These are phyloP conservation scores for Crithidia acanthocephali DNA, from an alignment of 208 protist genomes.

Conservation along the genomic window DNA sequence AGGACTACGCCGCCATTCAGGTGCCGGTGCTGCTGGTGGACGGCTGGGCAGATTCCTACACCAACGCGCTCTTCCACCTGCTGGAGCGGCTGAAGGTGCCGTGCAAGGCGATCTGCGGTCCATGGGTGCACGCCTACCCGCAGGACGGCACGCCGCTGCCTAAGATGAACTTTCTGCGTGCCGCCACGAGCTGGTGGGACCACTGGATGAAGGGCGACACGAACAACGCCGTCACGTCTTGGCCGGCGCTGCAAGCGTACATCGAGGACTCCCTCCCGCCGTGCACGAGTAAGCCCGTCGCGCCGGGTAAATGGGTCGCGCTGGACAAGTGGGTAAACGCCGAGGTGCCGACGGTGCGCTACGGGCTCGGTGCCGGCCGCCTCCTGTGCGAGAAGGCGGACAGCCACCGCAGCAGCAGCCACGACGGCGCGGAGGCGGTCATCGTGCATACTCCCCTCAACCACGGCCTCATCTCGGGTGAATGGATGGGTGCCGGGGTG, in stretches of 20 bases:
- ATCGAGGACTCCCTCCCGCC: conserved; percentile 54
- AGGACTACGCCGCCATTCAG: conserved; percentile 60
- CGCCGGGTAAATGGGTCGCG: conserved; percentile 51
- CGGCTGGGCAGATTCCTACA: conserved; percentile 73
- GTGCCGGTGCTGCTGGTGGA: conserved; percentile 55
- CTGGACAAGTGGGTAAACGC: conserved; percentile 46
- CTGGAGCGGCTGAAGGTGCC: conserved; percentile 52
- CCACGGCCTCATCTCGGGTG: conserved; percentile 58
- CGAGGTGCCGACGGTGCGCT: conserved; percentile 26
- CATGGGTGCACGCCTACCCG: conserved; percentile 72
- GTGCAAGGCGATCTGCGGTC: conserved; percentile 59
- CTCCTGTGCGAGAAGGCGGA: conserved; percentile 8
- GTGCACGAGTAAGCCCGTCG: conserved; percentile 46
- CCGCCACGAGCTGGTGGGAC: conserved; percentile 62
- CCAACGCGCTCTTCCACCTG: conserved; percentile 58
- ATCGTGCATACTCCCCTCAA: conserved; percentile 66
- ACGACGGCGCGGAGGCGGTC: conserved; percentile 10
- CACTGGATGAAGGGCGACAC: conserved; percentile 43
- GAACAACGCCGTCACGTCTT: conserved; percentile 41
- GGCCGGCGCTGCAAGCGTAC: conserved; percentile 54
- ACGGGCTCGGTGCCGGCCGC: conserved; percentile 22
- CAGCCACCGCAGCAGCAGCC: background rate
- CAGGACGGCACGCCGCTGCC: conserved; percentile 60
- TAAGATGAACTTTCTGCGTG: conserved; percentile 65
- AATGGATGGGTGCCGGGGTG: conserved; percentile 72